Evolutionary conservation across 805 yeast species (phyloP), one percentile per base, ranked within the genome.

Genomic region (Millerozyma acaciae): DNA sequence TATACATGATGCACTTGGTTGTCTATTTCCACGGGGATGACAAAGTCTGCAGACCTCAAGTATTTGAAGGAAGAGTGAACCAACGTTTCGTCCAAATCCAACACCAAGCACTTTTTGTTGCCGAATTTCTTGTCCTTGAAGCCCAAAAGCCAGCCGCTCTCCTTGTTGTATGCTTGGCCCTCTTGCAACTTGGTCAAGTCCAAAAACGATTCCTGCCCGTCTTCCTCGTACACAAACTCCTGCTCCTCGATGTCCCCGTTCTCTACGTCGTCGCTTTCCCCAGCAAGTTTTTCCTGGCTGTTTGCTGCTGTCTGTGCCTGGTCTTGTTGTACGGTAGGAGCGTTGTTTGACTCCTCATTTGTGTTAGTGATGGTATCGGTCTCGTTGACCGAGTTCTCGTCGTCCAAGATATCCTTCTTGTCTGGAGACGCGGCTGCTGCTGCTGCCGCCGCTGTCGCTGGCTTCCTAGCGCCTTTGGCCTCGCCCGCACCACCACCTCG

Each of bases 21-120:
- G 50, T 93, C 97, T 42, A 93, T 90, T 57, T 90, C 97, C 33
- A 93, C 98, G 10, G 98, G 97, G 31, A 93, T 86, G 29, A 94
- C 94, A 62, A 93, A 93, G 62, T 93, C 99, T 1, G 96, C 95
- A 28, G 88, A 83, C 39, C 94, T 77, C 37, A 93, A 73, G 57
- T 82, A 87, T 58, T 90, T 89, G 69, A 93, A 93, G 5, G 95
- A 82, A 2, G 96, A 85, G 58, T 93, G 99, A 20, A 93, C 98
- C 38, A 93, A 73, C 2, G 98, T 93, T 60, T 93, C 98, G 60
- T 93, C 98, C 43, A 93, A 66, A 60, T 93, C 99, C 34, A 93
- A 69, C 9, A 93, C 84, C 21, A 93, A 71, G 58, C 97, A 89
- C 59, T 93, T 93, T 38, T 84, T 80, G 35, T 75, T 74, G 32